These are phyloP conservation scores for Odonthalia washingtoniensis DNA, from an alignment of 31 red algal genomes.

Conservation along the genomic window DNA sequence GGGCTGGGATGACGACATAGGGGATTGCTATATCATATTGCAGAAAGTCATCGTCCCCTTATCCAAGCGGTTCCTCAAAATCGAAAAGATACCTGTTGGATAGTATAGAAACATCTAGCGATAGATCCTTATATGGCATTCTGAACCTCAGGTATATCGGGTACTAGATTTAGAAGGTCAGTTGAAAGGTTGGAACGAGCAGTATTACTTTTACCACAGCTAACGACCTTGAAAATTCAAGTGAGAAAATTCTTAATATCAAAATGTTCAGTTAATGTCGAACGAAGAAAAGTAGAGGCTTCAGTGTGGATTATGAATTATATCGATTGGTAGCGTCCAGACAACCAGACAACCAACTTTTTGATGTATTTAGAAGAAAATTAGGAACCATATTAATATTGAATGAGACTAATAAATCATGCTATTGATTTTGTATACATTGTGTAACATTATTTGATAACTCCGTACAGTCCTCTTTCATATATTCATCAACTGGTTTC, in stretches of 20 bases:
- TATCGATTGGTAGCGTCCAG: no score
- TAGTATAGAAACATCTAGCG: slow-evolving; percentile 45
- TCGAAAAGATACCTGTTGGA: slow-evolving; percentile 44
- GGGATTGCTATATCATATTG: slow-evolving; percentile 57
- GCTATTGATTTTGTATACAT: no score
- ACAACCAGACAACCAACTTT: neutral
- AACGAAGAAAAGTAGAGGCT: no score
- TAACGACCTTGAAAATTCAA: slow-evolving; percentile 56
- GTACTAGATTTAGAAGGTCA: slow-evolving; percentile 29
- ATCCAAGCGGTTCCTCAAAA: slow-evolving; percentile 28
- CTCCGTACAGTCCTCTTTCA: no score
- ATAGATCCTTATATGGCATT: slow-evolving; percentile 37
- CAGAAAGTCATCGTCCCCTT: neutral
- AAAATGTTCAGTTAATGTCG: neutral
- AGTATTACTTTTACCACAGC: slow-evolving; percentile 31
- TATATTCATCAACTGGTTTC: no score
- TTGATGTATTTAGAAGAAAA: slow-evolving; percentile 10
- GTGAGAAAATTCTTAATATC: slow-evolving; percentile 29
- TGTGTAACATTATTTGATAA: no score
- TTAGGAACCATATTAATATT: slow-evolving; percentile 36
- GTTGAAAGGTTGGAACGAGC: slow-evolving; percentile 45
- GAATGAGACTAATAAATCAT: no score
- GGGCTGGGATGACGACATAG: slow-evolving; percentile 71
- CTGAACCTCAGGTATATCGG: slow-evolving; percentile 38
- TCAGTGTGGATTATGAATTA: no score